A percentile compares a stretch with the other conserved stretches of the same genome.
Evolutionary conservation across 106 monocot genomes (phyloP).

Genomic region (Dendrobium nobile): DNA sequence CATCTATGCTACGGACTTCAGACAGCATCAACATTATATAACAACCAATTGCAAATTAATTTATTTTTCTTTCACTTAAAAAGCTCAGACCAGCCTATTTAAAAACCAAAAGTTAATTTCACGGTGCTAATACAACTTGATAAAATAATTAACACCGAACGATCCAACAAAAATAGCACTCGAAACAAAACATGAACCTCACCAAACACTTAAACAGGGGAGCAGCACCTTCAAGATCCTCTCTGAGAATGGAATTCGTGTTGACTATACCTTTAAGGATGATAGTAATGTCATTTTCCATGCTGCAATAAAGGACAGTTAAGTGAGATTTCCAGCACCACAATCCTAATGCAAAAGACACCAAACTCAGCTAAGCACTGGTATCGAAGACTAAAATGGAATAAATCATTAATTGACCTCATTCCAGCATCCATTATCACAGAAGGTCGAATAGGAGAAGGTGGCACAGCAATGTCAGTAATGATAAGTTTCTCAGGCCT

Average conservation of each 20-base stretch:
- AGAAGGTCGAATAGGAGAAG: conserved; percentile 77
- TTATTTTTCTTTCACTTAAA: neutral
- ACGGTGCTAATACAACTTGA: neutral
- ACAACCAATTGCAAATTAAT: neutral
- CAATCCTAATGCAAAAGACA: neutral
- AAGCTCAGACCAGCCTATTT: neutral
- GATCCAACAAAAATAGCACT: neutral
- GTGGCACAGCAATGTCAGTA: conserved; percentile 83
- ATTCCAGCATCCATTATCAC: conserved; percentile 40
- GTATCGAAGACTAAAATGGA: neutral
- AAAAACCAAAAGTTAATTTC: neutral
- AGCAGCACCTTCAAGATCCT: conserved; percentile 48
- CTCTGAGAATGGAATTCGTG: conserved; percentile 68
- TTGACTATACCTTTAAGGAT: conserved; percentile 69
- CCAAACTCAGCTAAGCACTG: neutral
- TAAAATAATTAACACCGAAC: neutral
- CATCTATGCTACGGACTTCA: neutral
- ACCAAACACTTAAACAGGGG: conserved; percentile 54
- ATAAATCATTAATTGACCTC: conserved; percentile 8
- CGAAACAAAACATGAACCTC: conserved; percentile 15
- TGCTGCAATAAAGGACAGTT: conserved; percentile 41
- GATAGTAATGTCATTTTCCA: conserved; percentile 70
- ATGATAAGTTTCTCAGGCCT: conserved; percentile 89
- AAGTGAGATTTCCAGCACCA: neutral
- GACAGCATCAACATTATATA: neutral